Evolutionary conservation across 768 basidiomycete genomes (phyloP).

Genomic region (Kwoniella newhampshirensis): DNA sequence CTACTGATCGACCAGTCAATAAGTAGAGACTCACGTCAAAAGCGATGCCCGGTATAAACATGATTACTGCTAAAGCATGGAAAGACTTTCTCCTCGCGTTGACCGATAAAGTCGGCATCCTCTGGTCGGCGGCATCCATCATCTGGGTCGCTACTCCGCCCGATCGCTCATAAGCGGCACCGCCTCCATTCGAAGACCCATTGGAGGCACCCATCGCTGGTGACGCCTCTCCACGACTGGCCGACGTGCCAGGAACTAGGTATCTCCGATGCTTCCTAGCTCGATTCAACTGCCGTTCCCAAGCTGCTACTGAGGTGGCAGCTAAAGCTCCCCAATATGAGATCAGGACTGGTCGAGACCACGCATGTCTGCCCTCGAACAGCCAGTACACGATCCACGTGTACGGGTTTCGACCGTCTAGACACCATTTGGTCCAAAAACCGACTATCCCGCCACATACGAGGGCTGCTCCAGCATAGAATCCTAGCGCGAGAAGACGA

Average conservation of each 20-base stretch:
- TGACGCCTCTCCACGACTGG: slow-evolving; percentile 5
- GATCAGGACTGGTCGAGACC: slow-evolving; percentile 75
- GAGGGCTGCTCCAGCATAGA: slow-evolving; percentile 72
- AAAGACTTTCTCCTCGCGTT: slow-evolving; percentile 96
- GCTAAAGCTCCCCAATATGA: slow-evolving; percentile 82
- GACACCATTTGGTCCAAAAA: slow-evolving; percentile 85
- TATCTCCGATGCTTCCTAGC: slow-evolving; percentile 65
- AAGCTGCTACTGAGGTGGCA: slow-evolving; percentile 83
- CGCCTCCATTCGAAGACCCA: slow-evolving; percentile 34
- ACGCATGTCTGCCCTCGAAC: slow-evolving; percentile 69
- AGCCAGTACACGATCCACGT: slow-evolving; percentile 77
- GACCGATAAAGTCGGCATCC: slow-evolving; percentile 80
- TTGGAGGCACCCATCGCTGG: not conserved
- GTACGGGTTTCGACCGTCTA: slow-evolving; percentile 79
- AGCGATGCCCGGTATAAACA: slow-evolving; percentile 93
- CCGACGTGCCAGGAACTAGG: slow-evolving; percentile 32
- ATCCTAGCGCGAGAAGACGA: slow-evolving; percentile 76
- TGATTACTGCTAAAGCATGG: slow-evolving; percentile 88
- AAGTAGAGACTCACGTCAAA: slow-evolving; percentile 69
- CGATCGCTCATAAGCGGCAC: slow-evolving; percentile 23
- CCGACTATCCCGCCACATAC: slow-evolving; percentile 82
- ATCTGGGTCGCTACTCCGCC: slow-evolving; percentile 46
- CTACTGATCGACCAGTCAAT: slow-evolving; percentile 3
- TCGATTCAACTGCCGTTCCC: slow-evolving; percentile 85
- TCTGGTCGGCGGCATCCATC: slow-evolving; percentile 80